Evolutionary conservation across 306 rosid species (phyloP).

Genomic region (Begonia loranthoides): DNA sequence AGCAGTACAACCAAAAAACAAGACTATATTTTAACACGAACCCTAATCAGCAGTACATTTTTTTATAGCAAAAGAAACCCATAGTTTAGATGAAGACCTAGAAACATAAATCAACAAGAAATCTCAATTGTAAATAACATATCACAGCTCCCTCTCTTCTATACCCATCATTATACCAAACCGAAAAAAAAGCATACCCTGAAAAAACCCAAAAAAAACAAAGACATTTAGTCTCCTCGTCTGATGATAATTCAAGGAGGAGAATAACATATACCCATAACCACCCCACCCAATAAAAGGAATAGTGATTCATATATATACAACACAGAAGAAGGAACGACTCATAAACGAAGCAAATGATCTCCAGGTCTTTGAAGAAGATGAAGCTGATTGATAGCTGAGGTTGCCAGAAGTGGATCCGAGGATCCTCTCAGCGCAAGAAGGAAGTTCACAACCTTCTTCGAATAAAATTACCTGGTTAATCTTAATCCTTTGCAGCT

Average conservation of each 20-base stretch:
- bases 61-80: background rate
- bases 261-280: background rate
- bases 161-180: slow-evolving; percentile 10
- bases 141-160: slow-evolving; percentile 11
- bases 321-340: too few species aligned
- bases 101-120: background rate
- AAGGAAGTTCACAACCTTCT: slow-evolving; percentile 44
- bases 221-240: background rate
- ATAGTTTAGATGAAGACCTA: background rate
- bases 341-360: too few species aligned
- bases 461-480: slow-evolving; percentile 42
- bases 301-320: background rate
- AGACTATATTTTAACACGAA: too few species aligned
- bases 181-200: background rate
- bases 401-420: slow-evolving; percentile 39
- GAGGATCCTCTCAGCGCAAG: slow-evolving; percentile 99
- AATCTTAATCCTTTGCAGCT: slow-evolving; percentile 49
- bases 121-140: background rate
- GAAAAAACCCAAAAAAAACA: background rate
- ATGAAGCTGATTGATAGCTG: background rate
- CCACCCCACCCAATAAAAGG: background rate
- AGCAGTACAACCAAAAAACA: too few species aligned
- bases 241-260: background rate
- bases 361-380: too few species aligned
- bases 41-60: too few species aligned